Percentiles rank a stretch among this genome's conserved stretches.
These are phyloP conservation scores for Chlamydomonas incerta DNA, from an alignment of 139 green algal genomes.

Conservation along the genomic window DNA sequence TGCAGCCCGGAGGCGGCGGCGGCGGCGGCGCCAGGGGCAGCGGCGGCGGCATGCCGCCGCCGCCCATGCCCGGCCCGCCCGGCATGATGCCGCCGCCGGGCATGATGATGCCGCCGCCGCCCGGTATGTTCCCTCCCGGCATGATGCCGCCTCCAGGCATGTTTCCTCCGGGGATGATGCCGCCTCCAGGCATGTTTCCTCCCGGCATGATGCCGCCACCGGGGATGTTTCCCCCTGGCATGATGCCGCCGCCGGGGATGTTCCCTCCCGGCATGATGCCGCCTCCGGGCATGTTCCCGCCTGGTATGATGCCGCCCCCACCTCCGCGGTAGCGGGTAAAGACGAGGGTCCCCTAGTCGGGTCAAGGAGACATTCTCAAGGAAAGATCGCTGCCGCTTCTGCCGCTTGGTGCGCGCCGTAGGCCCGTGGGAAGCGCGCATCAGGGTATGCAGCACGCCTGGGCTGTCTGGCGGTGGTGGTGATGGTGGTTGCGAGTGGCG, in stretches of 20 bases:
- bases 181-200: constrained; percentile 1
- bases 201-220: not conserved
- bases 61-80: not conserved
- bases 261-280: not conserved
- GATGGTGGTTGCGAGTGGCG: too few species aligned
- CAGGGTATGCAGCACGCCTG: too few species aligned
- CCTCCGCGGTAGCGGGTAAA: too few species aligned
- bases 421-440: too few species aligned
- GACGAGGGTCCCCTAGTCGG: too few species aligned
- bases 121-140: not conserved
- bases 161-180: not conserved
- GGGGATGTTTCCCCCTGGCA: not conserved
- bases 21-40: not conserved
- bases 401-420: too few species aligned
- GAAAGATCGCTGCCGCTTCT: too few species aligned
- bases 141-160: not conserved
- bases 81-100: not conserved
- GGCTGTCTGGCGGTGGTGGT: too few species aligned
- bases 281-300: constrained; percentile 2
- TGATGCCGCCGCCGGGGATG: not conserved
- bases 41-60: not conserved
- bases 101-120: not conserved
- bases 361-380: too few species aligned
- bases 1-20: not conserved
- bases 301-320: constrained; percentile 6